Base-by-base conservation (phyloP, 164 flowering plant genomes). In the Magnolia sinica region DNA sequence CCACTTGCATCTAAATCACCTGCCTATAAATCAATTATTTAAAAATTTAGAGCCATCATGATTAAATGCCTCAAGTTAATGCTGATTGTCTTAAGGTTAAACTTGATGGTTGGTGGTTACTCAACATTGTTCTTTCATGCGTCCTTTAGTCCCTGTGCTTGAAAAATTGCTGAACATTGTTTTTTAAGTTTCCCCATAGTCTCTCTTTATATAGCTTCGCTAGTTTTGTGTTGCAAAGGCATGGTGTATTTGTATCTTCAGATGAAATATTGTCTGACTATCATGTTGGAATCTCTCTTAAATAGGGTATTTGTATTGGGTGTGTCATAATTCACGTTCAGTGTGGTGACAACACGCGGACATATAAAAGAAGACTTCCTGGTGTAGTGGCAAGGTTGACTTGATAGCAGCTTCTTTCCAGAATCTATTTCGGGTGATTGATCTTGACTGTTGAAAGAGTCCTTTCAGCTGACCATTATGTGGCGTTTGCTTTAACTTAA, bases 231-330 rank as follows among this genome's bases (percentile, higher is more conserved):
- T 76, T 83, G 79, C 63, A 68, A 61, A 78, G 76, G 76, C 77
- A 75, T 80, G 74, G 52, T 77, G 45, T 81, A 16, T 81, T 78
- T 81, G 68, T 59, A 68, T 69, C 67, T 52, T 74, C 75, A 73
- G 74, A 71, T 76, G 78, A 76, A 79, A 78, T 78, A 7, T 74
- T 74, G 81, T 79, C 87, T 87, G 85, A 87, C 85, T 72, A 76
- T 75, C 81, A 75, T 82, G 79, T 82, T 87, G 85, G 82, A 80
- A 85, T 78, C 79, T 84, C 70, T 87, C 82, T 87, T 83, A 83
- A 85, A 82, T 87, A 85, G 87, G 89, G 82, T 82, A 79, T 83
- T 75, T 83, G 72, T 87, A 70, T 87, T 82, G 87, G 86, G 82
- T 84, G 67, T 87, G 70, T 85, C 85, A 70, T 87, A 77, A 79